A percentile compares a stretch with the other conserved stretches of the same genome.
phyloP scores from a whole-genome alignment of 2,329 filamentous ascomycete genomes.

The Cladosporium sp. region DNA sequence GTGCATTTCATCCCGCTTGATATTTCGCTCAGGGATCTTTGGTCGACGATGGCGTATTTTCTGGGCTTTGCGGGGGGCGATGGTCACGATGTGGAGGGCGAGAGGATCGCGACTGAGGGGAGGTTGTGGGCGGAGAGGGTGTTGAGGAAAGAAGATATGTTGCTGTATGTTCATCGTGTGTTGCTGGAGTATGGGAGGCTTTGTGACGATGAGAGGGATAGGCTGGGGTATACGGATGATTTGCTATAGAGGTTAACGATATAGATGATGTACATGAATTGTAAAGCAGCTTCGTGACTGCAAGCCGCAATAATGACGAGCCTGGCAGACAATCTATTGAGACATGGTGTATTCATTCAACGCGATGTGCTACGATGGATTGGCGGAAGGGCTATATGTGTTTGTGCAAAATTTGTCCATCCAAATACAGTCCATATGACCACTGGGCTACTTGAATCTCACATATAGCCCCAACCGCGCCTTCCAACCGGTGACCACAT shows the following conservation, averaged over 20 bases:
- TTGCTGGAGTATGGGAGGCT: constrained; percentile 22
- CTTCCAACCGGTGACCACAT: no score
- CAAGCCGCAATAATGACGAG: no score
- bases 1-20: constrained; percentile 34
- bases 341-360: no score
- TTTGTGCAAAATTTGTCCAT: no score
- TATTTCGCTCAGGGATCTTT: constrained; percentile 26
- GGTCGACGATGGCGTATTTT: constrained; percentile 27
- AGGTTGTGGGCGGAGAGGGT: constrained; percentile 21
- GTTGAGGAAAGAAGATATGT: constrained; percentile 22
- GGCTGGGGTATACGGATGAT: constrained; percentile 10
- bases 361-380: no score
- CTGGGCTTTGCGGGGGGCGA: constrained; percentile 7
- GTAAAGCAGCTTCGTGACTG: no score
- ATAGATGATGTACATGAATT: no score
- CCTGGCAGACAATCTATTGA: no score
- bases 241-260: neutral
- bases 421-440: no score
- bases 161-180: constrained; percentile 22
- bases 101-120: constrained; percentile 22
- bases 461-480: no score
- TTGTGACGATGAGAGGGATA: constrained; percentile 16
- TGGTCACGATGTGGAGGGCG: constrained; percentile 15
- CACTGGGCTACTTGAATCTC: no score
- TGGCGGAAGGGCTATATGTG: no score